These are phyloP conservation scores for Fonsecaea pugnacius DNA, from an alignment of 2,329 filamentous ascomycete species.

Conservation along the genomic window DNA sequence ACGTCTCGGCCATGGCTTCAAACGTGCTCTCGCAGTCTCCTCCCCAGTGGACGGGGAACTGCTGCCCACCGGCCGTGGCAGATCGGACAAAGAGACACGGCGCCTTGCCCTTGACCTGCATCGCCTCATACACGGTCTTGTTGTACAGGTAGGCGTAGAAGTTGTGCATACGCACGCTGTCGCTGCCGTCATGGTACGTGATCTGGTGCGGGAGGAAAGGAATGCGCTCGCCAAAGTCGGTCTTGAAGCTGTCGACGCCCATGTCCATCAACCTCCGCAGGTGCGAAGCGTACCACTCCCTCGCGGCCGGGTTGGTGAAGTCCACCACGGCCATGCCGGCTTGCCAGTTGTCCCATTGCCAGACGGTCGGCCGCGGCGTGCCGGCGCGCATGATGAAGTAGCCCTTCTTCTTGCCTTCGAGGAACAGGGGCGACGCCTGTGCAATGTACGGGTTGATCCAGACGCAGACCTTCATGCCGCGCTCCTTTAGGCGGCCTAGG, in stretches of 20 bases:
- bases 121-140: constrained; percentile 68
- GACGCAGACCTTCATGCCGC: constrained; percentile 70
- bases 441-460: constrained; percentile 79
- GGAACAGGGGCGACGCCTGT: constrained; percentile 70
- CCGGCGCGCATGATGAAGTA: constrained; percentile 72
- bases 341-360: constrained; percentile 79
- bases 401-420: constrained; percentile 64
- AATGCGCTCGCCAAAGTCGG: constrained; percentile 75
- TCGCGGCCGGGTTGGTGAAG: constrained; percentile 72
- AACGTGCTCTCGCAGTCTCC: constrained; percentile 76
- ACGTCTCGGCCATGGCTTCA: constrained; percentile 72
- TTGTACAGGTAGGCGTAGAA: constrained; percentile 77
- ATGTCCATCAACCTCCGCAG: constrained; percentile 68
- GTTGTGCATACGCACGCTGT: constrained; percentile 73
- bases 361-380: constrained; percentile 60
- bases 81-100: constrained; percentile 69
- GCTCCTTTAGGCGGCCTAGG: constrained; percentile 66
- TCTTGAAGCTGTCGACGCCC: constrained; percentile 74
- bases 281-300: constrained; percentile 66
- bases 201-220: constrained; percentile 60
- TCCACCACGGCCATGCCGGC: constrained; percentile 76
- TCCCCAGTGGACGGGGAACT: constrained; percentile 73
- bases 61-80: constrained; percentile 69
- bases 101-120: constrained; percentile 51
- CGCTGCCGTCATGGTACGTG: constrained; percentile 65